Percentiles rank a stretch among this genome's conserved stretches.
Evolutionary conservation across 1,284 basidiomycete species (phyloP).

Genomic region (Phellinidium pouzarii): DNA sequence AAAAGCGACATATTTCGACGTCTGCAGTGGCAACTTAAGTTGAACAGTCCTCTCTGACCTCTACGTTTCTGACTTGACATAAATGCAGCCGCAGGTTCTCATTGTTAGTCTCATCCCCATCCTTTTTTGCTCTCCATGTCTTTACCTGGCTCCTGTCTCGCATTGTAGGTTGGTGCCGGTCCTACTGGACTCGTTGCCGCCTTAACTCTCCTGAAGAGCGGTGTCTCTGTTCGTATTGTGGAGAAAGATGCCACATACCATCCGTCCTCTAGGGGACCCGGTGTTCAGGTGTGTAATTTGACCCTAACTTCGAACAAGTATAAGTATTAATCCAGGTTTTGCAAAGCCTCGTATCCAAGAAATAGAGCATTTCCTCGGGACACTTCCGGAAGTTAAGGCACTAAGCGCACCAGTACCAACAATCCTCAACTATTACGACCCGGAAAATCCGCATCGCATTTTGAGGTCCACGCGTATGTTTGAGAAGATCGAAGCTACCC

Average conservation of each 20-base stretch:
- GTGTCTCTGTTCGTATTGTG: conserved; percentile 15
- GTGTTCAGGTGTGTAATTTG: conserved; percentile 1
- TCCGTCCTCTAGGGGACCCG: neutral
- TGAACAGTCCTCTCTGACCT: too few species aligned
- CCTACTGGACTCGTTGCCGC: conserved; percentile 15
- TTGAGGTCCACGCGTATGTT: neutral
- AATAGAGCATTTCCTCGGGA: conserved; percentile 16
- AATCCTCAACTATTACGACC: conserved; percentile 9
- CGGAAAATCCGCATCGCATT: neutral
- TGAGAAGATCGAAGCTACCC: conserved; percentile 3
- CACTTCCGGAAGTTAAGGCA: neutral
- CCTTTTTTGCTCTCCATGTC: neutral
- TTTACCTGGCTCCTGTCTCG: neutral
- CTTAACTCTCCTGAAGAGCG: conserved; percentile 15
- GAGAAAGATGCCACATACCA: conserved; percentile 13
- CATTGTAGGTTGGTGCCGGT: conserved; percentile 15
- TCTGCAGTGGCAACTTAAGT: neutral
- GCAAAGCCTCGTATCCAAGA: conserved; percentile 16
- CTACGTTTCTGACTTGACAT: too few species aligned
- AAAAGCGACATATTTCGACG: neutral
- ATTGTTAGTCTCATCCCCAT: neutral
- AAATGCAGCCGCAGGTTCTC: conserved; percentile 4
- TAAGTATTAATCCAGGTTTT: neutral
- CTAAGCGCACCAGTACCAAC: neutral
- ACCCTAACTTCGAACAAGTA: neutral